These are phyloP conservation scores for Cyberlindnera xylosilytica DNA, from an alignment of 805 yeast genomes.

Conservation along the genomic window DNA sequence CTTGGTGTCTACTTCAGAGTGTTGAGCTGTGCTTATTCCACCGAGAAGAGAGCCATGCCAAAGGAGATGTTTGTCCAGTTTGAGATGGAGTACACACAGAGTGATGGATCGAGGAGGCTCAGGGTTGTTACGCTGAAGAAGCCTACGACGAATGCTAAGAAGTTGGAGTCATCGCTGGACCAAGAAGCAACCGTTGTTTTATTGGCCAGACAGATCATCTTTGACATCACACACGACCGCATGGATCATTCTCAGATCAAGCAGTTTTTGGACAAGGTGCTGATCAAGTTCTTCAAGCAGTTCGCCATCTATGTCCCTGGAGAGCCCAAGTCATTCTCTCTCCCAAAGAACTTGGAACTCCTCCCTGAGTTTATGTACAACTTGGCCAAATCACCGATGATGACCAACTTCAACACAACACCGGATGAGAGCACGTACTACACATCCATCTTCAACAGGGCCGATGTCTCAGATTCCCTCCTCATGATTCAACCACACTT, in stretches of 20 bases:
- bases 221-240: constrained; percentile 64
- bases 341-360: constrained; percentile 74
- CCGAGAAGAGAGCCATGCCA: constrained; percentile 26
- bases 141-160: constrained; percentile 45
- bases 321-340: constrained; percentile 73
- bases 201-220: constrained; percentile 81
- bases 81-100: constrained; percentile 84
- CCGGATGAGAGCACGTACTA: constrained; percentile 97
- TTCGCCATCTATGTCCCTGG: constrained; percentile 89
- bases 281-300: constrained; percentile 81
- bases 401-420: constrained; percentile 91
- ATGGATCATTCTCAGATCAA: constrained; percentile 71
- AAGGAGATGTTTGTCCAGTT: constrained; percentile 61
- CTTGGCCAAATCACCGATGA: constrained; percentile 87
- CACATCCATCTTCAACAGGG: constrained; percentile 80
- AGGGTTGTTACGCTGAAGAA: constrained; percentile 81
- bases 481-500: constrained; percentile 96
- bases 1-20: constrained; percentile 86
- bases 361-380: constrained; percentile 94
- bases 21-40: constrained; percentile 35
- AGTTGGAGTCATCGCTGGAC: constrained; percentile 49
- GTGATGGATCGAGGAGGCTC: constrained; percentile 76
- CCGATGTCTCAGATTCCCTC: constrained; percentile 85
- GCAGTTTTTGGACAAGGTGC: constrained; percentile 83
- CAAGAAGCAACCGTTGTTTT: constrained; percentile 95